Percentiles rank a stretch among this genome's conserved stretches.
Conservation (phyloP, 768 basidiomycete genomes). For the Serpula lacrymans region DNA sequence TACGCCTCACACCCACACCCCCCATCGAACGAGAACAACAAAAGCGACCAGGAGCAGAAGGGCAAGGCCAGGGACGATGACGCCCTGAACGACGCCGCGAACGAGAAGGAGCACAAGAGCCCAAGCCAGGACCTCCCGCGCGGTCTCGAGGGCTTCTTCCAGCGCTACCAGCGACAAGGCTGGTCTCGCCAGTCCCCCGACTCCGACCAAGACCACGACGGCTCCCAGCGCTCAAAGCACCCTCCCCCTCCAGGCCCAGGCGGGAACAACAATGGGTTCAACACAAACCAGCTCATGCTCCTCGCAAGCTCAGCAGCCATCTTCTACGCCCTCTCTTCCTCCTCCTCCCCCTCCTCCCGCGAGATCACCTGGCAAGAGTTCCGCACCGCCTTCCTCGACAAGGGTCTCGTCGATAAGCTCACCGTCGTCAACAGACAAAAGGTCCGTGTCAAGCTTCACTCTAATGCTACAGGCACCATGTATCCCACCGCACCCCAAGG, state of each 20-base stretch:
- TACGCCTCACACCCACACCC: constrained; percentile 3
- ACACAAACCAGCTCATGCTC: constrained; percentile 53
- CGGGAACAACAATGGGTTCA: constrained; percentile 50
- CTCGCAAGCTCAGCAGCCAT: constrained; percentile 59
- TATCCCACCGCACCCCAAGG: constrained; percentile 57
- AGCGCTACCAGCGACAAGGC: constrained; percentile 49
- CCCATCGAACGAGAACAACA: neutral
- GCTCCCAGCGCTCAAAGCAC: constrained; percentile 34
- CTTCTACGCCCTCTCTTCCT: constrained; percentile 56
- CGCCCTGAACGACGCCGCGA: constrained; percentile 33
- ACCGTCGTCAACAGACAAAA: constrained; percentile 86
- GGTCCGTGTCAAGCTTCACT: constrained; percentile 90
- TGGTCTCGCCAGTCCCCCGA: constrained; percentile 24
- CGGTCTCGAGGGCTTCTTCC: constrained; percentile 76
- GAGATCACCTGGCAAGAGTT: constrained; percentile 99
- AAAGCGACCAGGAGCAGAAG: constrained; percentile 28
- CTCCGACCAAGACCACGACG: constrained; percentile 28
- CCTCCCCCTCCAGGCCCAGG: constrained; percentile 47
- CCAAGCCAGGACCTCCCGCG: constrained; percentile 58
- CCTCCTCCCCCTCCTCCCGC: constrained; percentile 50
- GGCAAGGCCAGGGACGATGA: constrained; percentile 32
- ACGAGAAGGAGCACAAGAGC: constrained; percentile 23
- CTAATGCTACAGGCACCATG: constrained; percentile 79
- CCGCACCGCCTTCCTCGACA: constrained; percentile 93
- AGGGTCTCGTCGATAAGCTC: constrained; percentile 92